Conservation (phyloP, 139 green algal genomes). For the Spirogloea muscicola region DNA sequence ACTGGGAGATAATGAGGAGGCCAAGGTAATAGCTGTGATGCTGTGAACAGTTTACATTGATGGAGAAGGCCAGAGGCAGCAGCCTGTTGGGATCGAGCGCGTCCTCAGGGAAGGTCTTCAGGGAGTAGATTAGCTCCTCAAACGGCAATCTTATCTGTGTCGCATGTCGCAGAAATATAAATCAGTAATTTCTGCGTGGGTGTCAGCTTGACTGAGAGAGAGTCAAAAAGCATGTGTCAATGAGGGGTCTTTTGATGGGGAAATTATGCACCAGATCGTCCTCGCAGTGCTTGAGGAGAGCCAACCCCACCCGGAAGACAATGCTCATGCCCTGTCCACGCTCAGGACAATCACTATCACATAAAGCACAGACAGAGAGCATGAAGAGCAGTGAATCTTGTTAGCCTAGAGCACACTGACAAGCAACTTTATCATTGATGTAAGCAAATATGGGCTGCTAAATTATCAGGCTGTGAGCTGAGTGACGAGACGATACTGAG, state of each 20-base stretch:
- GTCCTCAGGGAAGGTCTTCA: conserved; percentile 24
- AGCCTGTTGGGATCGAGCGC: conserved; percentile 31
- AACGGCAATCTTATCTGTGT: conserved; percentile 33
- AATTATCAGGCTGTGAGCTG: background rate
- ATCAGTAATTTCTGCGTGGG: background rate
- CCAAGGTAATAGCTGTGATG: too few relatives aligned
- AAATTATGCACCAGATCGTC: conserved; percentile 48
- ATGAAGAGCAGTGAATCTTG: too few relatives aligned
- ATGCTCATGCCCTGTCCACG: conserved; percentile 55
- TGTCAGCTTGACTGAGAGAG: background rate
- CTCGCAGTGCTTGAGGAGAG: conserved; percentile 60
- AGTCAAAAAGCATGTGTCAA: background rate
- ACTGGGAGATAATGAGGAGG: too few relatives aligned
- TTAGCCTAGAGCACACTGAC: too few relatives aligned
- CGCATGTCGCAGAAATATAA: background rate
- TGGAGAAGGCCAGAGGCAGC: conserved; percentile 38
- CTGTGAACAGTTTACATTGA: too few relatives aligned
- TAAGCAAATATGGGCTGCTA: too few relatives aligned
- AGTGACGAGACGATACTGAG: background rate
- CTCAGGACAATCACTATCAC: conserved; percentile 14
- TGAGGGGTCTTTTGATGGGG: background rate
- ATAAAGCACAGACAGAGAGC: too few relatives aligned
- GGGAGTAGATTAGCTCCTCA: conserved; percentile 36
- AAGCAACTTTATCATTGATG: too few relatives aligned
- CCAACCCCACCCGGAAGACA: conserved; percentile 70